These are phyloP conservation scores for Zygoascus meyerae DNA, from an alignment of 1,139 yeast genomes.

Conservation along the genomic window DNA sequence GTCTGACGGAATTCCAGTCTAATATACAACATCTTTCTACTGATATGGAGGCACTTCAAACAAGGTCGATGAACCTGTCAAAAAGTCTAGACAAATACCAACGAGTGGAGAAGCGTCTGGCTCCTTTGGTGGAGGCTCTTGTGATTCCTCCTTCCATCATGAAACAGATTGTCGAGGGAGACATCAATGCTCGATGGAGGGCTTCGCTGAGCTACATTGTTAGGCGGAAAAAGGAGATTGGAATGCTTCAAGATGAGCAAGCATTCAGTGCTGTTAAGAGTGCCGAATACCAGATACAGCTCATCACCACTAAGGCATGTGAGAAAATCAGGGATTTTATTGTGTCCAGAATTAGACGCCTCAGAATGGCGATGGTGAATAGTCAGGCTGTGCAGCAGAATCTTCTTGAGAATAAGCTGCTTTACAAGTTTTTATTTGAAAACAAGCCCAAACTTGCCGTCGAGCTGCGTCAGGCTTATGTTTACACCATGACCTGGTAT, in stretches of 20 bases:
- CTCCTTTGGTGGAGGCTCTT: slow-evolving; percentile 67
- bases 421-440: slow-evolving; percentile 49
- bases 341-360: slow-evolving; percentile 54
- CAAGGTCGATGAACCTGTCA: slow-evolving; percentile 54
- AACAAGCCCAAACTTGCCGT: slow-evolving; percentile 61
- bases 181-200: slow-evolving; percentile 33
- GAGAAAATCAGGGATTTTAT: slow-evolving; percentile 73
- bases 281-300: slow-evolving; percentile 37
- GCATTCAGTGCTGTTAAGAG: slow-evolving; percentile 26
- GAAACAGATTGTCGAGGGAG: slow-evolving; percentile 29
- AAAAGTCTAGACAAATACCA: slow-evolving; percentile 53
- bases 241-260: slow-evolving; percentile 13
- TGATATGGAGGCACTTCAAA: slow-evolving; percentile 52
- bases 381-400: slow-evolving; percentile 73
- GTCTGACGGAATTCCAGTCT: slow-evolving; percentile 47
- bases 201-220: slow-evolving; percentile 29
- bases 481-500: slow-evolving; percentile 90
- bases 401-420: slow-evolving; percentile 54
- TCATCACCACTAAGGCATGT: slow-evolving; percentile 48
- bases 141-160: slow-evolving; percentile 60
- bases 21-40: slow-evolving; percentile 55
- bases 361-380: slow-evolving; percentile 48
- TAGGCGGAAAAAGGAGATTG: slow-evolving; percentile 21
- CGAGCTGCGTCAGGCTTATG: slow-evolving; percentile 76
- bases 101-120: slow-evolving; percentile 50